Evolutionary conservation across 345 rosid genomes (phyloP).

Genomic region (Raphanus raphanistrum): DNA sequence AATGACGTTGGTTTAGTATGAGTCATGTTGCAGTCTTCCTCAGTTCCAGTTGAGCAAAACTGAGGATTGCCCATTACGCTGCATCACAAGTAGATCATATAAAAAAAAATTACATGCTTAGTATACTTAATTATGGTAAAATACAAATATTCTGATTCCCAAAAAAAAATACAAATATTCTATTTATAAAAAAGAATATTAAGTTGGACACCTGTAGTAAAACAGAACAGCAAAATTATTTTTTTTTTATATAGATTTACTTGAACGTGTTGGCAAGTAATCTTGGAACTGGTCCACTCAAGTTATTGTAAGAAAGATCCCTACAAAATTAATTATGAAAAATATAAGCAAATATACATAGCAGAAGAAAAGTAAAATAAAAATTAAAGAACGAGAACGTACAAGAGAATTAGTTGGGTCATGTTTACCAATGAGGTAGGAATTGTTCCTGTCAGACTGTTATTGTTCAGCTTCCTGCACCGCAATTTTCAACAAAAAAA

Average conservation of each 20-base stretch:
- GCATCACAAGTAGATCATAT: constrained; percentile 9
- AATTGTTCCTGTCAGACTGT: constrained; percentile 68
- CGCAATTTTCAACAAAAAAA: constrained; percentile 30
- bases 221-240: constrained; percentile 1
- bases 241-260: constrained; percentile 49
- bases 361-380: neutral
- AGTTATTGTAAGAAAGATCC: constrained; percentile 61
- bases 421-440: constrained; percentile 73
- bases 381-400: constrained; percentile 33
- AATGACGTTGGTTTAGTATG: constrained; percentile 50
- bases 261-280: constrained; percentile 57
- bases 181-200: too few species aligned
- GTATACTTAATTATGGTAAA: neutral
- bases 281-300: constrained; percentile 59
- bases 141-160: too few species aligned
- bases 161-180: too few species aligned
- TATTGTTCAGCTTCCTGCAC: constrained; percentile 75
- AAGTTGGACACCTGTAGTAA: too few species aligned
- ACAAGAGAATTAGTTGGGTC: constrained; percentile 81
- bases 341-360: neutral
- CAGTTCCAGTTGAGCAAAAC: constrained; percentile 64
- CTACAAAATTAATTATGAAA: constrained; percentile 32
- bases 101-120: neutral
- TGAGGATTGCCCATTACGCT: constrained; percentile 77
- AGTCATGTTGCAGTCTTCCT: constrained; percentile 62